These are phyloP conservation scores for Cryptococcus maquisensis DNA, from an alignment of 1,284 basidiomycete species.

Conservation along the genomic window DNA sequence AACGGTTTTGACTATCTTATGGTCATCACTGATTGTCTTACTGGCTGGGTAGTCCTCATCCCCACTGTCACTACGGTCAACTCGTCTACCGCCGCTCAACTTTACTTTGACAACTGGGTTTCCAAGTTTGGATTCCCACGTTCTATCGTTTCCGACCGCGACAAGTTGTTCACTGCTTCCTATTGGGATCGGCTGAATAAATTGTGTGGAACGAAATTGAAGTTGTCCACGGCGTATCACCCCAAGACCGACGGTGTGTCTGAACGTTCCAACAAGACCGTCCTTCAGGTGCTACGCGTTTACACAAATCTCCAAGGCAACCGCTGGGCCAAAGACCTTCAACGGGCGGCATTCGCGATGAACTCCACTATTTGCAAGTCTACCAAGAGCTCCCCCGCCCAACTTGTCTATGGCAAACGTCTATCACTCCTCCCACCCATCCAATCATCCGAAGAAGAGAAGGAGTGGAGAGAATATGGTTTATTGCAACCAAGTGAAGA, in stretches of 20 bases:
- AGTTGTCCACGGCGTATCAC: background rate
- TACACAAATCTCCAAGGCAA: background rate
- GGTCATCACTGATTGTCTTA: background rate
- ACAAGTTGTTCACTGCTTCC: background rate
- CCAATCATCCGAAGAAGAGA: too few species aligned
- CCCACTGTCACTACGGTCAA: background rate
- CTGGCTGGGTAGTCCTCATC: background rate
- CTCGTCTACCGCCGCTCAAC: background rate
- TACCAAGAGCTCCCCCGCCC: background rate
- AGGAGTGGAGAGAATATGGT: too few species aligned
- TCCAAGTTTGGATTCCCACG: background rate
- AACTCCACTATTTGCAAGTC: background rate
- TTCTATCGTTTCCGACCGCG: background rate
- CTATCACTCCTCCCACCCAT: background rate
- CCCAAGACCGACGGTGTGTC: background rate
- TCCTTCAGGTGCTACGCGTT: background rate
- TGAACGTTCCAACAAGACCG: background rate
- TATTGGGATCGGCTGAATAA: background rate
- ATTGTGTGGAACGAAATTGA: too few species aligned
- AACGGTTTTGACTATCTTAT: background rate
- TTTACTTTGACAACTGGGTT: background rate
- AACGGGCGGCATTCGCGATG: background rate
- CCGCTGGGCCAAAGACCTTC: background rate
- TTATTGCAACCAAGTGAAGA: too few species aligned
- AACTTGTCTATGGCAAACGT: background rate